Evolutionary conservation across 164 flowering plant species (phyloP).

Genomic region (Kingdonia uniflora): DNA sequence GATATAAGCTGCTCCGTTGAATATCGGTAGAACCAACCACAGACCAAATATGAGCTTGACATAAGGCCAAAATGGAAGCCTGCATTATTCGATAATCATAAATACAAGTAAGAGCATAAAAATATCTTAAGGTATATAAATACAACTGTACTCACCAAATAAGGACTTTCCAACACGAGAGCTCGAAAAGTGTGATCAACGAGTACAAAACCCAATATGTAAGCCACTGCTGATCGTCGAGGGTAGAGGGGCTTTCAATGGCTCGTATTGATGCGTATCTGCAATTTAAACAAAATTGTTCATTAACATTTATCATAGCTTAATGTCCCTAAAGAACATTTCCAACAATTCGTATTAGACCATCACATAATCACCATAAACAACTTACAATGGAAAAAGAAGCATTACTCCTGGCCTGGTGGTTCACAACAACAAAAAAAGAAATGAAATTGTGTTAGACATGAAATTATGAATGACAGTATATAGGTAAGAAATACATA

Average conservation of each 20-base stretch:
- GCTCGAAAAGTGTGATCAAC: slow-evolving; percentile 73
- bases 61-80: slow-evolving; percentile 85
- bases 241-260: slow-evolving; percentile 59
- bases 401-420: slow-evolving; percentile 83
- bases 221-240: slow-evolving; percentile 94
- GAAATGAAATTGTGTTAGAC: background rate
- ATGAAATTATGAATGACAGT: background rate
- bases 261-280: slow-evolving; percentile 86
- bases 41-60: slow-evolving; percentile 58
- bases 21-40: slow-evolving; percentile 80
- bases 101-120: too few species aligned
- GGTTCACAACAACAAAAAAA: slow-evolving; percentile 5
- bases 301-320: too few species aligned
- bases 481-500: slow-evolving; percentile 11
- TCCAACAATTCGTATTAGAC: too few species aligned
- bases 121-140: background rate
- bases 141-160: slow-evolving; percentile 37
- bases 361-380: too few species aligned
- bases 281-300: slow-evolving; percentile 8
- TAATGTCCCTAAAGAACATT: too few species aligned
- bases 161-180: slow-evolving; percentile 57
- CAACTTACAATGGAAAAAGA: slow-evolving; percentile 77
- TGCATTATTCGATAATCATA: slow-evolving; percentile 10
- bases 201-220: slow-evolving; percentile 92
- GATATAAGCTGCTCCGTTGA: slow-evolving; percentile 90